Conservation (phyloP, 306 rosid genomes). For the Quercus mongolica region DNA sequence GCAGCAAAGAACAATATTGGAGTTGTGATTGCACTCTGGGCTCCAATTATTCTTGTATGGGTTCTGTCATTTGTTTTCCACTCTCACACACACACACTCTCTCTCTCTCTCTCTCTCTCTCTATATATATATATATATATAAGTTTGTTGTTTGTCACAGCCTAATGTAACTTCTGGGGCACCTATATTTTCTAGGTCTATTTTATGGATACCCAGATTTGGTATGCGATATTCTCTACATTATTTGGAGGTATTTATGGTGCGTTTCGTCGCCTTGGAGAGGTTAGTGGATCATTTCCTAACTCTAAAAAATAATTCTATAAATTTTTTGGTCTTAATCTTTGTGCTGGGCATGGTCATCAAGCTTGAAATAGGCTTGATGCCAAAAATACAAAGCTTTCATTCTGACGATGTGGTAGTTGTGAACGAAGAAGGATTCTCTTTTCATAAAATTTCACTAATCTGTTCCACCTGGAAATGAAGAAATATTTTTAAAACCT, state of each 20-base stretch:
- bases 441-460: not conserved
- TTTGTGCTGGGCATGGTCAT: not conserved
- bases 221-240: constrained; percentile 98
- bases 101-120: not conserved
- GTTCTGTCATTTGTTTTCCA: not conserved
- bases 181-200: constrained; percentile 57
- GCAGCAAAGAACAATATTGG: constrained; percentile 94
- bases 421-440: not conserved
- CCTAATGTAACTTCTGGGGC: not conserved
- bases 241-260: constrained; percentile 97
- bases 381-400: not conserved
- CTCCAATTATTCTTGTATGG: constrained; percentile 94
- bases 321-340: not conserved
- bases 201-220: constrained; percentile 96
- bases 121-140: too few relatives aligned
- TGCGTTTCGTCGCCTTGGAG: constrained; percentile 96
- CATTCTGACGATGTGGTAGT: not conserved
- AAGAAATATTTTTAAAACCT: not conserved
- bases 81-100: too few relatives aligned
- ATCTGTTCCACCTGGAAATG: not conserved
- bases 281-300: constrained; percentile 46
- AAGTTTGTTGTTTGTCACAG: not conserved
- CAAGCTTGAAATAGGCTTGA: not conserved
- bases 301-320: not conserved
- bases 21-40: constrained; percentile 94